phyloP scores from a whole-genome alignment of 2,329 filamentous ascomycete species.

The Ambrosiella xylebori region DNA sequence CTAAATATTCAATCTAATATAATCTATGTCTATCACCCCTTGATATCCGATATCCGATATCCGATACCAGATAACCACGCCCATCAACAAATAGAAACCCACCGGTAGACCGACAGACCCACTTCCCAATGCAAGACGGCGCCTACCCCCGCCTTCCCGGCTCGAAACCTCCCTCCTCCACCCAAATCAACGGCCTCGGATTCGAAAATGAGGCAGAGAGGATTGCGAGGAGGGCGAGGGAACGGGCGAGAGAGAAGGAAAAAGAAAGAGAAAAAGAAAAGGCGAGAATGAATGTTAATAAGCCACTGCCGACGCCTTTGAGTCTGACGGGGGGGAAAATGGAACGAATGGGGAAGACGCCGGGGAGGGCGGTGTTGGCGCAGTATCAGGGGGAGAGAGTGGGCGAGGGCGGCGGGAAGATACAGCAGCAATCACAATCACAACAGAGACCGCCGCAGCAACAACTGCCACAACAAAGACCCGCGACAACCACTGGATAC shows the following conservation, averaged over 20 bases:
- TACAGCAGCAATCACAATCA: not conserved
- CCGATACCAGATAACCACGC: not conserved
- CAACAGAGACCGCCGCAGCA: not conserved
- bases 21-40: not conserved
- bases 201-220: conserved; percentile 4
- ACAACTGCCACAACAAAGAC: not conserved
- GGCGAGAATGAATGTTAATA: not conserved
- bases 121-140: conserved; percentile 7
- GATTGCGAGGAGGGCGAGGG: not conserved
- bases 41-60: not conserved
- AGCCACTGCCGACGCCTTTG: not conserved
- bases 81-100: not conserved
- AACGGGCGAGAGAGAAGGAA: not conserved
- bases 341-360: not conserved
- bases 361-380: not conserved
- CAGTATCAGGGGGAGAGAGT: not conserved
- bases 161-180: not conserved
- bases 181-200: conserved; percentile 6
- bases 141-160: conserved; percentile 10
- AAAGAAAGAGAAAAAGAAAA: not conserved
- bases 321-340: not conserved
- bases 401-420: not conserved
- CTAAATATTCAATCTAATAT: not conserved
- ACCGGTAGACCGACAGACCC: not conserved
- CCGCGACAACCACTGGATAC: not conserved